These are phyloP conservation scores for Chloris gayana DNA, from an alignment of 176 grass and related monocot species.

Conservation along the genomic window DNA sequence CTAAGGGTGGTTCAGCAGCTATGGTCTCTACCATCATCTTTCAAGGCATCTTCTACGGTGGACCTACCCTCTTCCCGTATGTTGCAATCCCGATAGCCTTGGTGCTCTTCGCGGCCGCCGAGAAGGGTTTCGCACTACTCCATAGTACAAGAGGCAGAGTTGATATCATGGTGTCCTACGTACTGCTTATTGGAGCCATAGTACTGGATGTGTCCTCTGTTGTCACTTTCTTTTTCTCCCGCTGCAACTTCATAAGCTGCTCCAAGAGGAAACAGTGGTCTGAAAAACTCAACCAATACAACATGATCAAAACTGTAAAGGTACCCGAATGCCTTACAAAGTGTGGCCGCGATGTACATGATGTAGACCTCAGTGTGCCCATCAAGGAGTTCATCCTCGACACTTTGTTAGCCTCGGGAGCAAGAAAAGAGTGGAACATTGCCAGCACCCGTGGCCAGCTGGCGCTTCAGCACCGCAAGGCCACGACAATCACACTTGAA, in stretches of 20 bases:
- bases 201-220: background rate
- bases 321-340: too few relatives aligned
- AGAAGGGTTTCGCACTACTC: background rate
- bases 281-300: background rate
- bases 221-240: too few relatives aligned
- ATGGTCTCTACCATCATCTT: too few relatives aligned
- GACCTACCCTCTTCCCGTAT: background rate
- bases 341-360: too few relatives aligned
- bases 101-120: background rate
- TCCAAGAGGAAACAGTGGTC: slow-evolving; percentile 13
- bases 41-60: too few relatives aligned
- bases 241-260: too few relatives aligned
- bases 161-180: slow-evolving; percentile 23
- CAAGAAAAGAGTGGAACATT: background rate
- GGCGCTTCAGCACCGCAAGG: background rate
- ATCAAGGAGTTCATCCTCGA: slow-evolving; percentile 16
- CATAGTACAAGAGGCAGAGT: background rate
- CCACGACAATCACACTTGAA: too few relatives aligned
- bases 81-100: background rate
- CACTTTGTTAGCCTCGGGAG: accelerated
- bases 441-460: background rate
- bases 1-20: too few relatives aligned
- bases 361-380: background rate
- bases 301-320: background rate
- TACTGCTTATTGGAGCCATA: slow-evolving; percentile 18